Base-by-base conservation (phyloP, 2,329 filamentous ascomycete species). In the Beauveria scarabaeidicola region DNA sequence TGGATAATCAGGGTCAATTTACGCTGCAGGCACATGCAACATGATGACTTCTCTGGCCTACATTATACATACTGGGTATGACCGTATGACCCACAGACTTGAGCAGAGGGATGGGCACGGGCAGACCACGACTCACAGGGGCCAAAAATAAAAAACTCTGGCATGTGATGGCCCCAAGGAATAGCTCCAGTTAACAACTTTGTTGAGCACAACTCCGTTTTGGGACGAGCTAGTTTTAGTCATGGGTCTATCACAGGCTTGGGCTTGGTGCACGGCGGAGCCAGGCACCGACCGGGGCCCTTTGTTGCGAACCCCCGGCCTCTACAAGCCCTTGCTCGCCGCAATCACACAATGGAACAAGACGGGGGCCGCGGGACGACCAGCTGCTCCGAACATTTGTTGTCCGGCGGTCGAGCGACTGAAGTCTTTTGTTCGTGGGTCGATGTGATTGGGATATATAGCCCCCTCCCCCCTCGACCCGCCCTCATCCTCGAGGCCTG, bases 71-170 rank as follows among this genome's bases (percentile, higher is more conserved):
- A n/a, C n/a, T n/a, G n/a, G n/a, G n/a, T n/a, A n/a, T n/a, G n/a
- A n/a, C n/a, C n/a, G n/a, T n/a, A n/a, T 57, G 54, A 41, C 54
- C 54, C 54, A 48, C 54, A 27, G 25, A 40, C 43, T 57, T 36
- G 10, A n/a, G 27, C 52, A 19, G 15, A 17, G 9, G 17, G n/a
- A 32, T 11, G 44, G 27, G 44, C 53, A 47, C 43, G 43, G 41
- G 29, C 21, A 27, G 25, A 44, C 43, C 53, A 48, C 19, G 13
- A 40, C 38, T 5, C n/a, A 27, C 13, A n/a, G 11, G 32, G 32
- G 32, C 32, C 32, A 38, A 48, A 38, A 15, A 41, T 17, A 32
- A 19, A 41, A 15, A 27, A 15, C 25, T 19, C 53, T 58, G 46
- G 46, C 55, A 58, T 58, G 55, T 58, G 55, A 58, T 25, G 46